These are phyloP conservation scores for Didymella segeticola DNA, from an alignment of 2,329 filamentous ascomycete species.

Conservation along the genomic window DNA sequence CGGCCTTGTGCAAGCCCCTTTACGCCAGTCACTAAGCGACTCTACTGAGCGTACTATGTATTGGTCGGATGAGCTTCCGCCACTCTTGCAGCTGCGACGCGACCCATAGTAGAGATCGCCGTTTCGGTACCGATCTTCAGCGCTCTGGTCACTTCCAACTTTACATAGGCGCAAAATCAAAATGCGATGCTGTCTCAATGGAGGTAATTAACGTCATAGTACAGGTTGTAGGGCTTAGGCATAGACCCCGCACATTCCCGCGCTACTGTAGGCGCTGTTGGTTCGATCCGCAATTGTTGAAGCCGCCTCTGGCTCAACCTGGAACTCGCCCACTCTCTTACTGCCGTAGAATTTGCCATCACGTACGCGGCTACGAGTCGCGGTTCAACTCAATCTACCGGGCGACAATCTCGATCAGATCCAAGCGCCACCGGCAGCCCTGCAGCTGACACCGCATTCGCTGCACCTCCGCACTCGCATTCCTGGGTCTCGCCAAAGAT, in stretches of 20 bases:
- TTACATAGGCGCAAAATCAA: conserved; percentile 1
- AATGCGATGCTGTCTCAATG: conserved; percentile 2
- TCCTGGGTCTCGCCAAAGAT: not conserved
- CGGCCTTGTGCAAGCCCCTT: conserved; percentile 1
- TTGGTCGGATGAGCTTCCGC: conserved; percentile 7
- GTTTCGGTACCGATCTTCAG: conserved; percentile 14
- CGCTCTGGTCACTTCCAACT: not conserved
- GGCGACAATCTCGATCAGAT: not conserved
- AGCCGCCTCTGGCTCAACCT: not conserved
- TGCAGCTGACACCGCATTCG: not conserved
- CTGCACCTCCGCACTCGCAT: not conserved
- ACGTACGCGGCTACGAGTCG: not conserved
- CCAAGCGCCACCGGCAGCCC: not conserved
- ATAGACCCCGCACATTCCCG: conserved; percentile 6
- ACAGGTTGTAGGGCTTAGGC: conserved; percentile 5
- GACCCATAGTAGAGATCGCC: not conserved
- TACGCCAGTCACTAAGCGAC: not conserved
- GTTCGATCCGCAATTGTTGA: not conserved
- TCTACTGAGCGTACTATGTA: not conserved
- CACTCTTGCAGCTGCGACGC: conserved; percentile 1
- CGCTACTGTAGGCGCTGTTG: not conserved
- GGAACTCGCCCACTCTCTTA: not conserved
- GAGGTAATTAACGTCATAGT: not conserved
- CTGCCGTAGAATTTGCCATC: not conserved
- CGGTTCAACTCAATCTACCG: not conserved